These are phyloP conservation scores for Avena insularis DNA, from an alignment of 176 grass and related monocot genomes.

Conservation along the genomic window DNA sequence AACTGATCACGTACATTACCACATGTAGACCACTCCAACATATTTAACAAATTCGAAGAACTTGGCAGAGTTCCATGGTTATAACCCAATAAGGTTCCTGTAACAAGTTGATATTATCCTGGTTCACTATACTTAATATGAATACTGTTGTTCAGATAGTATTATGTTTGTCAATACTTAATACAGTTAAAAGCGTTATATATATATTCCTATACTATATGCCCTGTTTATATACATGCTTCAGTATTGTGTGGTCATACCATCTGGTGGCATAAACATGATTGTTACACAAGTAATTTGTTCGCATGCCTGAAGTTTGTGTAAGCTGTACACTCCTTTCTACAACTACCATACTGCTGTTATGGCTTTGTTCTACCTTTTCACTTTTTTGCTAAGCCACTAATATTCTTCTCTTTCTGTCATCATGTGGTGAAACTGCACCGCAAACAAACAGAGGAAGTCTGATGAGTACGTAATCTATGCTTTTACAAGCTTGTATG, in stretches of 20 bases:
- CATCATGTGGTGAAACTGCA: slow-evolving; percentile 42
- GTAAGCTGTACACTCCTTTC: slow-evolving; percentile 1
- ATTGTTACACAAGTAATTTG: slow-evolving; percentile 28
- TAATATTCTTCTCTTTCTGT: slow-evolving; percentile 57
- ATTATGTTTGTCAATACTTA: slow-evolving; percentile 14
- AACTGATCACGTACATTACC: not conserved
- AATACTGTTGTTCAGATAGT: not conserved
- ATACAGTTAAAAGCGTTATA: not conserved
- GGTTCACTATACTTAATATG: slow-evolving; percentile 18
- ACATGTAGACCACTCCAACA: slow-evolving; percentile 1
- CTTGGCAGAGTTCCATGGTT: not conserved
- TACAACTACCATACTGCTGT: not conserved
- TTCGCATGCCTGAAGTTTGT: slow-evolving; percentile 30
- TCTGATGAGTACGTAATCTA: slow-evolving; percentile 93
- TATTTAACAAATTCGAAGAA: slow-evolving; percentile 13
- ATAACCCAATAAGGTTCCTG: slow-evolving; percentile 12
- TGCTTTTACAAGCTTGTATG: slow-evolving; percentile 36
- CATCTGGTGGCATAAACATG: slow-evolving; percentile 15
- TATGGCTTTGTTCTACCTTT: slow-evolving; percentile 33
- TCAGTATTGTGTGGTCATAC: slow-evolving; percentile 10
- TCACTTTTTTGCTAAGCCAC: slow-evolving; percentile 39
- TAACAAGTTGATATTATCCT: not conserved
- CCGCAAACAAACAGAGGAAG: slow-evolving; percentile 78
- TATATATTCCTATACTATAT: not conserved
- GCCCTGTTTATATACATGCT: slow-evolving; percentile 14